Evolutionary conservation across 306 rosid genomes (phyloP).

Genomic region (Herpetospermum pedunculosum): DNA sequence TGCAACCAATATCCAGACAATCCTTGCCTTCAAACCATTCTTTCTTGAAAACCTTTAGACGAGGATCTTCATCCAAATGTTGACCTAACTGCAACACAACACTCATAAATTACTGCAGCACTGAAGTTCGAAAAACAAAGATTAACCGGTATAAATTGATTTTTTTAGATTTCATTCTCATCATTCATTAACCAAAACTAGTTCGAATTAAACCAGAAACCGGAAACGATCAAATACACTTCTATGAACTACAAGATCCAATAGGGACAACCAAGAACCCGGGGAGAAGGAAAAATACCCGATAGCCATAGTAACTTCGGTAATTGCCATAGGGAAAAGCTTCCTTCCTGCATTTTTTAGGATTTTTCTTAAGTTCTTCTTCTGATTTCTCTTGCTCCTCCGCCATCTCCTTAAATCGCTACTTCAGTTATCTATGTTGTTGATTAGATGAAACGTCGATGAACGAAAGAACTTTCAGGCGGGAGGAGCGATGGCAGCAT

Average conservation of each 20-base stretch:
- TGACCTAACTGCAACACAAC: conserved; percentile 49
- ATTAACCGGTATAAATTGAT: background rate
- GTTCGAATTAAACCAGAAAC: background rate
- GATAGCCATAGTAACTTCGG: conserved; percentile 77
- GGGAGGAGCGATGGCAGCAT: background rate
- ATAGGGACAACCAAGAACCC: background rate
- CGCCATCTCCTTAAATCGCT: background rate
- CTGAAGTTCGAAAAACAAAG: background rate
- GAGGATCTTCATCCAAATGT: conserved; percentile 60
- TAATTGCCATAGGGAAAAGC: conserved; percentile 69
- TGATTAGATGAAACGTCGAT: background rate
- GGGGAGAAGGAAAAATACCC: conserved; percentile 26
- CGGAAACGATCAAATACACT: background rate
- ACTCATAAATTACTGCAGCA: background rate
- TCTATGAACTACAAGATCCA: background rate
- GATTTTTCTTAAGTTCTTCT: conserved; percentile 13
- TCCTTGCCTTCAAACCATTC: conserved; percentile 87
- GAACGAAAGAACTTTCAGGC: background rate
- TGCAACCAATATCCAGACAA: conserved; percentile 90
- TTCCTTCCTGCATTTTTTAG: conserved; percentile 26
- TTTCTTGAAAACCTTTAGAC: conserved; percentile 54
- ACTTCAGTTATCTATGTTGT: background rate
- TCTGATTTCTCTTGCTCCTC: background rate
- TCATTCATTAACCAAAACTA: background rate
- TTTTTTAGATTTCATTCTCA: too few relatives aligned